These are phyloP conservation scores for Talaromyces ruber DNA, from an alignment of 495 filamentous ascomycete genomes.

Conservation along the genomic window DNA sequence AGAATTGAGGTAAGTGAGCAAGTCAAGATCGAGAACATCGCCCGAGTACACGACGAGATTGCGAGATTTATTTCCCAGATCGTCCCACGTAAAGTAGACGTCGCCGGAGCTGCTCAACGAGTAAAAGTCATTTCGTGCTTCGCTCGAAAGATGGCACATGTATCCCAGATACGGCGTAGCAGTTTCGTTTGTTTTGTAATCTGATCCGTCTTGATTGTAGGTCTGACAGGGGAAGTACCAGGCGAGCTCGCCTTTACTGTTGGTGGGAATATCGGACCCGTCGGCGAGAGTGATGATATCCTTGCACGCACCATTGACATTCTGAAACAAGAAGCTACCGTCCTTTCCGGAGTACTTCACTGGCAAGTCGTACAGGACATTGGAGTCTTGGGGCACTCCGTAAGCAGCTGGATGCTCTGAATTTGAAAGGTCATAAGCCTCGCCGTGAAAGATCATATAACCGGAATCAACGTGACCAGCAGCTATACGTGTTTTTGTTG, in stretches of 20 bases:
- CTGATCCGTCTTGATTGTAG: conserved; percentile 89
- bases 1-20: conserved; percentile 85
- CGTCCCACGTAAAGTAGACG: conserved; percentile 95
- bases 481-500: conserved; percentile 50
- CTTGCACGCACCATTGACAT: conserved; percentile 97
- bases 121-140: conserved; percentile 69
- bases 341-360: conserved; percentile 77
- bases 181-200: conserved; percentile 59
- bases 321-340: conserved; percentile 95
- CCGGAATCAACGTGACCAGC: conserved; percentile 64
- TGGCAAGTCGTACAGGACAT: conserved; percentile 80
- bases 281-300: conserved; percentile 66
- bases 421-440: conserved; percentile 68
- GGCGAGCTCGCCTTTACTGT: conserved; percentile 63
- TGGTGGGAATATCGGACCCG: conserved; percentile 70
- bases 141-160: conserved; percentile 72
- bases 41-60: conserved; percentile 92
- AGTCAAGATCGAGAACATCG: conserved; percentile 85
- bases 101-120: conserved; percentile 48
- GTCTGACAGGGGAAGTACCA: conserved; percentile 96
- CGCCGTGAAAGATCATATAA: conserved; percentile 95
- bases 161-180: conserved; percentile 73
- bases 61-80: conserved; percentile 78
- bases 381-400: conserved; percentile 60
- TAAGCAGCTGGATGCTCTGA: conserved; percentile 69